These are phyloP conservation scores for Helicostylum pulchrum DNA, from an alignment of 192 early-diverging fungal species.

Conservation along the genomic window DNA sequence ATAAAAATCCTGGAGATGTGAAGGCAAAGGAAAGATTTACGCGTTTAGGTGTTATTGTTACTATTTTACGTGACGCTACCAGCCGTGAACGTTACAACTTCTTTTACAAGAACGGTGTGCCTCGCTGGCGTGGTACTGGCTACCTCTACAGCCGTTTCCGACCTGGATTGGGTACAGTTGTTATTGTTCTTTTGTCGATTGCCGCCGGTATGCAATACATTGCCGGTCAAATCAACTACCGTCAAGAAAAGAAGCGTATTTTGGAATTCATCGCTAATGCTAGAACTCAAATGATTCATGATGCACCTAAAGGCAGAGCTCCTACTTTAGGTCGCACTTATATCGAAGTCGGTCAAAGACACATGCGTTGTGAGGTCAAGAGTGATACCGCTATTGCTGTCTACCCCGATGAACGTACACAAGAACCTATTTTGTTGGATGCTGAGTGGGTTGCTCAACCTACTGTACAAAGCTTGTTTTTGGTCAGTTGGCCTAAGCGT, in stretches of 20 bases:
- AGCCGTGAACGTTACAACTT: conserved; percentile 74
- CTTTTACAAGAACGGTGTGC: conserved; percentile 78
- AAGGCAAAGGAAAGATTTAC: conserved; percentile 60
- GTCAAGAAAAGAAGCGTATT: conserved; percentile 60
- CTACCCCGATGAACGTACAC: conserved; percentile 23
- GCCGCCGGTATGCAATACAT: conserved; percentile 63
- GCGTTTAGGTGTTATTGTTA: conserved; percentile 59
- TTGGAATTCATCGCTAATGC: conserved; percentile 28
- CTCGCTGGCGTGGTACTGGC: conserved; percentile 74
- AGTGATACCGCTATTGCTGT: conserved; percentile 28
- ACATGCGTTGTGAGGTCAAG: conserved; percentile 35
- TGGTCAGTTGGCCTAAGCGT: conserved; percentile 24
- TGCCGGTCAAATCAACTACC: conserved; percentile 53
- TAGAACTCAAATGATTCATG: conserved; percentile 17
- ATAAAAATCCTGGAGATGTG: conserved; percentile 60
- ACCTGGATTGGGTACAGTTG: conserved; percentile 61
- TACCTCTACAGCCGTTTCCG: conserved; percentile 72
- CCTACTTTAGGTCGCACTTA: conserved; percentile 32
- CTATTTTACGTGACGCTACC: conserved; percentile 60
- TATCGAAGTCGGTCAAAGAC: conserved; percentile 23
- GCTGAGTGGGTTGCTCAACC: conserved; percentile 27
- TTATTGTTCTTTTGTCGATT: conserved; percentile 53
- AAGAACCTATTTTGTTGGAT: conserved; percentile 30
- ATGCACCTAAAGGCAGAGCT: conserved; percentile 30
- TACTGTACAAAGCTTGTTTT: conserved; percentile 4